A percentile compares a stretch with the other conserved stretches of the same genome.
These are phyloP conservation scores for Knoxdaviesia capensis DNA, from an alignment of 2,329 filamentous ascomycete genomes.

Conservation along the genomic window DNA sequence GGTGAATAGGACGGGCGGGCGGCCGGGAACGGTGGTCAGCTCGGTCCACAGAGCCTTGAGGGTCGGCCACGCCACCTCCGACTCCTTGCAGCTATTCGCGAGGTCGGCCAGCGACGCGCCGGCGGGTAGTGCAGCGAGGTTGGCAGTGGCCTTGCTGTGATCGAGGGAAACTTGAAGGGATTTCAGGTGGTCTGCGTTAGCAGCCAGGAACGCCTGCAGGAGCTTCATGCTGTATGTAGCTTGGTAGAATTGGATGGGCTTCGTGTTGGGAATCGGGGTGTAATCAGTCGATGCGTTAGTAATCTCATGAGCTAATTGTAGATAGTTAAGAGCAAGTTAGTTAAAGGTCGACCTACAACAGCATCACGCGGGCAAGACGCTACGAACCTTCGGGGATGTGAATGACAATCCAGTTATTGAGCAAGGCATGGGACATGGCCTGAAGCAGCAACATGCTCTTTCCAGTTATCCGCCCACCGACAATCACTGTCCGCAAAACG, in stretches of 20 bases:
- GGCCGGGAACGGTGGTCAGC: conserved; percentile 31
- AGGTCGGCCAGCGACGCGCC: conserved; percentile 48
- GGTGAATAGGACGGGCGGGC: conserved; percentile 46
- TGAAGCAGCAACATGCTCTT: conserved; percentile 80
- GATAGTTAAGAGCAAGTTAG: too few relatives aligned
- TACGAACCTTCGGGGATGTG: conserved; percentile 68
- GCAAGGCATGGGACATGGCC: conserved; percentile 58
- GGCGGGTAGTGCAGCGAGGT: conserved; percentile 33
- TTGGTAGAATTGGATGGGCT: conserved; percentile 50
- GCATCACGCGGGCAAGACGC: too few relatives aligned
- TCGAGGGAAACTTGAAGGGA: conserved; percentile 22
- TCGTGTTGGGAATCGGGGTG: conserved; percentile 39
- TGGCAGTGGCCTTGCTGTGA: conserved; percentile 19
- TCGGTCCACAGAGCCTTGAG: conserved; percentile 71
- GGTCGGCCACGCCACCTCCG: conserved; percentile 59
- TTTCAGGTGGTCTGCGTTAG: conserved; percentile 48
- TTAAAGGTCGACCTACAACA: too few relatives aligned
- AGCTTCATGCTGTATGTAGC: conserved; percentile 57
- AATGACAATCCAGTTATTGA: conserved; percentile 77
- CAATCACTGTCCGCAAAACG: conserved; percentile 44
- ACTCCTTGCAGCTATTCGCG: conserved; percentile 49
- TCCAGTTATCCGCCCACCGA: conserved; percentile 54
- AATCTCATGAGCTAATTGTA: conserved; percentile 49
- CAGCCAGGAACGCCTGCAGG: conserved; percentile 49
- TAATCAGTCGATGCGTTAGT: conserved; percentile 69